Evolutionary conservation across 129 eudicot species (phyloP).

Genomic region (Arctium minus): DNA sequence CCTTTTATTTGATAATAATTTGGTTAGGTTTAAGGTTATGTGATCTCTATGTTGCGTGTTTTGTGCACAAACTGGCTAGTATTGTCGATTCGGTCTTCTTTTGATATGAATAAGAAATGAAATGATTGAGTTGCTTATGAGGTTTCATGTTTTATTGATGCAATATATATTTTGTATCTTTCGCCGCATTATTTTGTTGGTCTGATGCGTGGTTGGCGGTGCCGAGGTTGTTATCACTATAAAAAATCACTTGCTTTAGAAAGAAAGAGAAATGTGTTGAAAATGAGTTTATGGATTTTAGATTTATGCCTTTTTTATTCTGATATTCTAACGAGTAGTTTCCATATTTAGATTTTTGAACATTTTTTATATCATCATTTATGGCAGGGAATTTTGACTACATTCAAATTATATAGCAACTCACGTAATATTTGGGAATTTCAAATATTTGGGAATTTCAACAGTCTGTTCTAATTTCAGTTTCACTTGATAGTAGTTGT

Average conservation of each 20-base stretch:
- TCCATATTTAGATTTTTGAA: neutral
- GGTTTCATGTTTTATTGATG: neutral
- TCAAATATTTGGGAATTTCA: neutral
- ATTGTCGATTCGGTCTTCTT: neutral
- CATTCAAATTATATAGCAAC: conserved; percentile 28
- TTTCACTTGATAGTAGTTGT: neutral
- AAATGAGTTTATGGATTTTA: neutral
- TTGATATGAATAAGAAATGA: neutral
- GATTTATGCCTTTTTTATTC: neutral
- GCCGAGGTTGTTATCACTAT: neutral
- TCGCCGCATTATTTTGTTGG: neutral
- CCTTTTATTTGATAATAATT: neutral
- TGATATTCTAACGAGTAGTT: neutral
- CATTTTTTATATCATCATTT: neutral
- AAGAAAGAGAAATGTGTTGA: neutral
- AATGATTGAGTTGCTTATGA: neutral
- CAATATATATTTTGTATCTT: neutral
- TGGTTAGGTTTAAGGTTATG: neutral
- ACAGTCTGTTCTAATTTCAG: neutral
- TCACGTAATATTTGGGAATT: neutral
- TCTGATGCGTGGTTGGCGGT: neutral
- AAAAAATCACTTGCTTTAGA: neutral
- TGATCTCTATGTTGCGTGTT: neutral
- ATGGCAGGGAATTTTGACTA: conserved; percentile 90
- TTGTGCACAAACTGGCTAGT: conserved; percentile 1